Base-by-base conservation (phyloP, 768 basidiomycete species). In the Lyophyllum semitale region DNA sequence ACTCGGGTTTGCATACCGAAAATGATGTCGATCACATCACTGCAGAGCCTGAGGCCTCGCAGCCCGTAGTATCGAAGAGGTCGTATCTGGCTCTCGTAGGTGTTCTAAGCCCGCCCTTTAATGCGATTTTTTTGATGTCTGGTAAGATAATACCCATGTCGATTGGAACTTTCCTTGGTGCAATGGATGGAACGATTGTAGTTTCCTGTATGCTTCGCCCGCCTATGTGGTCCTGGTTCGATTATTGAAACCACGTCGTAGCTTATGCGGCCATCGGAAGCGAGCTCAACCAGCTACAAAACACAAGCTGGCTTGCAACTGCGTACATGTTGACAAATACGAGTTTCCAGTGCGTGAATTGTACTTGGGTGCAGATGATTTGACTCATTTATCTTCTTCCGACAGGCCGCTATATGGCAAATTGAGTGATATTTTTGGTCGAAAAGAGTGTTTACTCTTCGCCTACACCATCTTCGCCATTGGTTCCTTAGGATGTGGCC, bases 271-370 rank as follows among this genome's bases (percentile, higher is more conserved):
- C 78, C 0, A 84, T 84, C 52, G 82, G 82, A 23, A 82, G 78
- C 61, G 84, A 86, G 58, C 68, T 87, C 5, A 77, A 84, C 6
- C 77, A 84, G 63, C 74, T 87, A 3, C 82, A 86, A 57, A 85
- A 80, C 53, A 84, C 84, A 0, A 84, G 84, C 58, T 87, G 84
- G 84, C 83, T 87, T 26, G 81, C 84, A 3, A 86, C 84, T 0
- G 79, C 80, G 0, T 86, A 86, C 61, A 76, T 87, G 71, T 64
- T 87, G 51, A 83, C 84, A 0, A 68, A 82, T 35, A 82, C 84
- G 0, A 82, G 79, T 54, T 83, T 86, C 57, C 85, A 85, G 84
- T 85, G 43, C 42, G 77, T 70, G 23, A 30, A 25, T 4, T 35
- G 8, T 32, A 3, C 23, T 8, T 11, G n/a, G 9, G 17, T 18